These are phyloP conservation scores for Coemansia sp. DNA, from an alignment of 192 early-diverging fungal genomes.

Conservation along the genomic window DNA sequence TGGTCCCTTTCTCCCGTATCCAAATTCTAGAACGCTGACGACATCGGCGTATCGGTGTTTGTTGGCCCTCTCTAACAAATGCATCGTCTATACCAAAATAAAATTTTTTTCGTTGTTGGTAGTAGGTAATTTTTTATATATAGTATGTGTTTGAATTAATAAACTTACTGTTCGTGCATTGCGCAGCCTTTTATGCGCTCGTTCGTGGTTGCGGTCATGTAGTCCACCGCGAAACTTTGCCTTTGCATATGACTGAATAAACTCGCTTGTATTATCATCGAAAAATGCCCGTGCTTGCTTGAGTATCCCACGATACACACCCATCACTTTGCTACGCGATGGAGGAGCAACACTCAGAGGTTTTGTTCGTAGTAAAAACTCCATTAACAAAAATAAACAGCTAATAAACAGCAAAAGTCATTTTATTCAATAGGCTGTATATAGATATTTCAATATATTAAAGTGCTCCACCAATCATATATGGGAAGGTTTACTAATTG, in stretches of 20 bases:
- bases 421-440: neutral
- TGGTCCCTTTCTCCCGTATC: conserved; percentile 54
- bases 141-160: neutral
- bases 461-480: neutral
- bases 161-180: conserved; percentile 30
- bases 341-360: neutral
- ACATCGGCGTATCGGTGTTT: conserved; percentile 32
- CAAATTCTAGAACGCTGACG: conserved; percentile 48
- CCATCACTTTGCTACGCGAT: conserved; percentile 16
- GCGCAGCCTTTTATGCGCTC: conserved; percentile 22
- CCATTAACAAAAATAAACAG: conserved; percentile 14
- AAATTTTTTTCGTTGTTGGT: neutral
- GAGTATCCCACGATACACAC: conserved; percentile 41
- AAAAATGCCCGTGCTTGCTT: conserved; percentile 45
- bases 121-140: neutral
- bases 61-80: conserved; percentile 46
- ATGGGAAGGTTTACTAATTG: conserved; percentile 1
- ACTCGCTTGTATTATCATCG: conserved; percentile 43
- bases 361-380: conserved; percentile 33
- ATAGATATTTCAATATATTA: neutral
- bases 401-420: neutral
- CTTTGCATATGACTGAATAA: conserved; percentile 39
- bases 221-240: conserved; percentile 26
- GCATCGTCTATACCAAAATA: conserved; percentile 20
- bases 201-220: conserved; percentile 23